phyloP scores from a whole-genome alignment of 1,284 basidiomycete genomes.

The Naganishia cerealis region DNA sequence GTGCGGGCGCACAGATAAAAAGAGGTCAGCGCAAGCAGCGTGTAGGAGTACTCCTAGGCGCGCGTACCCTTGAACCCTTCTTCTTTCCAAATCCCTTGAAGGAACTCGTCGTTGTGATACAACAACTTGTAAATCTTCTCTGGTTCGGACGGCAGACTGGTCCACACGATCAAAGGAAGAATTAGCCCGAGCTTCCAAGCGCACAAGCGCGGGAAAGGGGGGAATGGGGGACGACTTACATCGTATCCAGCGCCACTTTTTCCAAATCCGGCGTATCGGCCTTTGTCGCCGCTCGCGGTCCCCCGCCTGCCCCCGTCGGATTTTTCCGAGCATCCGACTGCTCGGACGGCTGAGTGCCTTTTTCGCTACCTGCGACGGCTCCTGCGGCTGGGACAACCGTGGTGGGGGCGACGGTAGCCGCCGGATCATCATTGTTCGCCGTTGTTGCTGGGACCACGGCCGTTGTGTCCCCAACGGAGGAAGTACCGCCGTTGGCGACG shows the following conservation, averaged over 20 bases:
- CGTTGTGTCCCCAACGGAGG: background rate
- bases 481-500: background rate
- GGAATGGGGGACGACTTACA: conserved; percentile 22
- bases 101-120: conserved; percentile 36
- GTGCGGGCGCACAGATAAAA: background rate
- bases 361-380: background rate
- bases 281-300: conserved; percentile 32
- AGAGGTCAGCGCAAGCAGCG: background rate
- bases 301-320: conserved; percentile 7
- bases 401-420: background rate
- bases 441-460: background rate
- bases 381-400: background rate
- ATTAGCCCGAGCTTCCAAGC: background rate
- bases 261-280: conserved; percentile 34
- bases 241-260: conserved; percentile 32
- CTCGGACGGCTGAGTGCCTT: conserved; percentile 1
- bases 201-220: background rate
- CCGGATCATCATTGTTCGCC: background rate
- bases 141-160: conserved; percentile 35
- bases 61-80: conserved; percentile 30
- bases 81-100: conserved; percentile 34
- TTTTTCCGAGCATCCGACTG: conserved; percentile 9
- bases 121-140: conserved; percentile 37
- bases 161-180: background rate
- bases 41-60: background rate